These are phyloP conservation scores for Potentilla sterilis DNA, from an alignment of 306 rosid species.

Conservation along the genomic window DNA sequence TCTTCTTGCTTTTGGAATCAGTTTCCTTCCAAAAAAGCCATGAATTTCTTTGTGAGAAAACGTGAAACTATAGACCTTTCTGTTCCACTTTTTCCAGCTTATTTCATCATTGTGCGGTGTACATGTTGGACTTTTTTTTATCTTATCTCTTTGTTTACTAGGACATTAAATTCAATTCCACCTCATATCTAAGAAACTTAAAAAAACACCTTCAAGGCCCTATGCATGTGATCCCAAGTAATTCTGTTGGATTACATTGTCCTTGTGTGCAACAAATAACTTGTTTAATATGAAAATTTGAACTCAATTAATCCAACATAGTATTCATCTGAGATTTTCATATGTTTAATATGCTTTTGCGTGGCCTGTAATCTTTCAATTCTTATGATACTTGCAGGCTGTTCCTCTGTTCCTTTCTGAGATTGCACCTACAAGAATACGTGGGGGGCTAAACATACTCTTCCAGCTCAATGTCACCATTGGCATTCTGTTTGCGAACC, in stretches of 20 bases:
- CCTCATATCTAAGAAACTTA: conserved; percentile 3
- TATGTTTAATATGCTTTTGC: not conserved
- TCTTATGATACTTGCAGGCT: conserved; percentile 47
- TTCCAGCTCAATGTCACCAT: conserved; percentile 79
- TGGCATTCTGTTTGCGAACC: conserved; percentile 84
- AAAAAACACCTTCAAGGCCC: not conserved
- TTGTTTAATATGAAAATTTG: not conserved
- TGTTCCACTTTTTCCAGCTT: not conserved
- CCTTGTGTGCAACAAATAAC: not conserved
- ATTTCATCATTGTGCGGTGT: not conserved
- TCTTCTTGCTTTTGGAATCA: conserved; percentile 8
- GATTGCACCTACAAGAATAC: conserved; percentile 89
- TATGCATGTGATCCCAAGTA: conserved; percentile 8
- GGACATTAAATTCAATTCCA: conserved; percentile 22
- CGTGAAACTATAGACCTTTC: conserved; percentile 23
- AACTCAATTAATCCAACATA: not conserved
- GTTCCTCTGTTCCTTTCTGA: conserved; percentile 91
- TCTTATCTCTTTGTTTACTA: conserved; percentile 20
- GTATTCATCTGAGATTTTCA: not conserved
- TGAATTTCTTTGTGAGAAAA: conserved; percentile 16
- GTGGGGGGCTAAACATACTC: conserved; percentile 81
- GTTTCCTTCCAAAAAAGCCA: conserved; percentile 17
- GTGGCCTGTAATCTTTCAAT: not conserved
- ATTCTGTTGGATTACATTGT: not conserved
- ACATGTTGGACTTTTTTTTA: not conserved